Conservation (phyloP, 2,329 filamentous ascomycete species). For the Ophiosphaerella korrae region DNA sequence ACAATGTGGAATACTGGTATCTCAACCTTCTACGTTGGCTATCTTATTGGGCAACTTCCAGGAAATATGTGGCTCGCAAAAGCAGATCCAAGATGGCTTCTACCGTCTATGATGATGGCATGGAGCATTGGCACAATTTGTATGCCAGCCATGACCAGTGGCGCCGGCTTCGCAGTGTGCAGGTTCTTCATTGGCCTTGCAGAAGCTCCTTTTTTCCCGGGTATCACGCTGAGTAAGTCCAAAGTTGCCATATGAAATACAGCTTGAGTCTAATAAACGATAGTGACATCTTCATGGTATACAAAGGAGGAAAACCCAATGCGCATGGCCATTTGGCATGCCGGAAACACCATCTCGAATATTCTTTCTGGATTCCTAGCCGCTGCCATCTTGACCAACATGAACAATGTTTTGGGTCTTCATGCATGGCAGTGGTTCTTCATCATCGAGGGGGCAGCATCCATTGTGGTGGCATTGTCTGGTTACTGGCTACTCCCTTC, state of each 20-base stretch:
- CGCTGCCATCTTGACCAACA: slow-evolving; percentile 53
- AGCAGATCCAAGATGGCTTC: slow-evolving; percentile 40
- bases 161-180: slow-evolving; percentile 43
- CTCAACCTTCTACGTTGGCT: slow-evolving; percentile 54
- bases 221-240: slow-evolving; percentile 45
- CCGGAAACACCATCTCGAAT: slow-evolving; percentile 54
- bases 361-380: slow-evolving; percentile 54
- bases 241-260: neutral
- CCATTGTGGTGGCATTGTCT: slow-evolving; percentile 9
- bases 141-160: slow-evolving; percentile 50
- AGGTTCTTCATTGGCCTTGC: slow-evolving; percentile 47
- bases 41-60: slow-evolving; percentile 54
- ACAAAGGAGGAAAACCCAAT: slow-evolving; percentile 52
- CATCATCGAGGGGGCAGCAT: slow-evolving; percentile 55
- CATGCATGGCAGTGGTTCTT: slow-evolving; percentile 53
- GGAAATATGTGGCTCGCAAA: slow-evolving; percentile 55
- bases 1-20: slow-evolving; percentile 49
- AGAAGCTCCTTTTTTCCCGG: slow-evolving; percentile 48
- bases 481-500: slow-evolving; percentile 46
- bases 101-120: slow-evolving; percentile 50
- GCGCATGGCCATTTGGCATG: slow-evolving; percentile 55
- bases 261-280: neutral
- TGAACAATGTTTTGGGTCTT: slow-evolving; percentile 49
- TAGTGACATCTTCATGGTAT: slow-evolving; percentile 53
- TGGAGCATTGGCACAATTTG: slow-evolving; percentile 53